These are phyloP conservation scores for Zancudomyces culisetae DNA, from an alignment of 371 early-diverging fungal species.

Conservation along the genomic window DNA sequence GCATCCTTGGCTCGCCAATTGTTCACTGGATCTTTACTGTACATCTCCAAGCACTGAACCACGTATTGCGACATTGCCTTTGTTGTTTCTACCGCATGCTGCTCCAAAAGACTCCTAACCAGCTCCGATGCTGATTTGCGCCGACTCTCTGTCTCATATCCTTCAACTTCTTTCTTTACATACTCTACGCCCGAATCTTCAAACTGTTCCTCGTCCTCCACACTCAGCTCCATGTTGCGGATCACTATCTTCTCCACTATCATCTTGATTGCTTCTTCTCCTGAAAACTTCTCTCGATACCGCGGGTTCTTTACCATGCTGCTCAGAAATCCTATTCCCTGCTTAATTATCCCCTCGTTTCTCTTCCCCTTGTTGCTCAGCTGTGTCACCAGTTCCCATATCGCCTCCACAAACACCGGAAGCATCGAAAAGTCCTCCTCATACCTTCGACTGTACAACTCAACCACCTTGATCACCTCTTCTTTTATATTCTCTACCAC, in stretches of 20 bases:
- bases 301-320: slow-evolving; percentile 65
- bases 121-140: slow-evolving; percentile 81
- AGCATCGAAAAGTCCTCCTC: slow-evolving; percentile 69
- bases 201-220: slow-evolving; percentile 80
- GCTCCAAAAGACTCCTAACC: slow-evolving; percentile 76
- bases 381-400: slow-evolving; percentile 65
- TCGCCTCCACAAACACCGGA: slow-evolving; percentile 57
- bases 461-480: slow-evolving; percentile 69
- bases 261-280: slow-evolving; percentile 39
- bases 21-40: slow-evolving; percentile 38
- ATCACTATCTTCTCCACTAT: slow-evolving; percentile 81
- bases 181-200: slow-evolving; percentile 92
- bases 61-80: slow-evolving; percentile 60
- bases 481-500: slow-evolving; percentile 79
- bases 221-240: slow-evolving; percentile 79
- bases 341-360: slow-evolving; percentile 66
- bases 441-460: slow-evolving; percentile 73
- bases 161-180: slow-evolving; percentile 80
- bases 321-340: slow-evolving; percentile 70
- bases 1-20: slow-evolving; percentile 94
- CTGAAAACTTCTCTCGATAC: slow-evolving; percentile 45
- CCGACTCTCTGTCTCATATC: slow-evolving; percentile 65
- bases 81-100: slow-evolving; percentile 64
- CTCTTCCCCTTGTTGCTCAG: slow-evolving; percentile 49
- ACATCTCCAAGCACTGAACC: slow-evolving; percentile 45